Percentiles rank a stretch among this genome's conserved stretches.
Conservation (phyloP, 2,329 filamentous ascomycete species). For the Phaeophleospora eucalypticola region DNA sequence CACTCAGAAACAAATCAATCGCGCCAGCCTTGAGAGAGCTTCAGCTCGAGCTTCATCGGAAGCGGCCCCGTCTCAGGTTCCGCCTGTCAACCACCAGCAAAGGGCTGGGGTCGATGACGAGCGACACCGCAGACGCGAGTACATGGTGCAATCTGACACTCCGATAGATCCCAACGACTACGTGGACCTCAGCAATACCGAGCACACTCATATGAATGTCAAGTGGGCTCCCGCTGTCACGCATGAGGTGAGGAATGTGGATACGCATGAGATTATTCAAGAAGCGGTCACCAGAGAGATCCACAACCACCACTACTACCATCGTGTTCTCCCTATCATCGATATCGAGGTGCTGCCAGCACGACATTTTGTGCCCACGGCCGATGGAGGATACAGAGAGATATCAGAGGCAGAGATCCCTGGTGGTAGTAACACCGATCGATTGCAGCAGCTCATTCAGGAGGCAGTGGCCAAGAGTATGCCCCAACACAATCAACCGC, state of each 20-base stretch:
- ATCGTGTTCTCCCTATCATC: constrained; percentile 51
- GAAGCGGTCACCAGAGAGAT: constrained; percentile 51
- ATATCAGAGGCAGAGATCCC: constrained; percentile 40
- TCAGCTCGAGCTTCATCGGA: too few relatives aligned
- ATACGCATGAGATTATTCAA: constrained; percentile 45
- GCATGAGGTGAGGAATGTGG: constrained; percentile 46
- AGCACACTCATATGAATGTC: constrained; percentile 35
- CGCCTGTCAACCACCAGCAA: too few relatives aligned
- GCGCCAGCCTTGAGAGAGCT: too few relatives aligned
- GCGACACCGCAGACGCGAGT: too few relatives aligned
- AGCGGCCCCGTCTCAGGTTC: too few relatives aligned
- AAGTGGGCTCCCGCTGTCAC: constrained; percentile 43
- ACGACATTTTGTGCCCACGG: constrained; percentile 47
- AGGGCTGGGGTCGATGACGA: too few relatives aligned
- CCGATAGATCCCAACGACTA: constrained; percentile 11
- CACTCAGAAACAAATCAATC: neutral
- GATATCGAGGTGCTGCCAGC: constrained; percentile 52
- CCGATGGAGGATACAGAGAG: constrained; percentile 39
- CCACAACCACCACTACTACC: constrained; percentile 51
- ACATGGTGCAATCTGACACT: neutral
- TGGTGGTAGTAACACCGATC: constrained; percentile 12
- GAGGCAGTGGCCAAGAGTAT: constrained; percentile 30
- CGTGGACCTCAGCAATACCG: constrained; percentile 30
- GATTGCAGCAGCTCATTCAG: constrained; percentile 32
- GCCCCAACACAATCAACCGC: constrained; percentile 8